Base-by-base conservation (phyloP, 2,329 filamentous ascomycete genomes). In the Pyricularia sp. region DNA sequence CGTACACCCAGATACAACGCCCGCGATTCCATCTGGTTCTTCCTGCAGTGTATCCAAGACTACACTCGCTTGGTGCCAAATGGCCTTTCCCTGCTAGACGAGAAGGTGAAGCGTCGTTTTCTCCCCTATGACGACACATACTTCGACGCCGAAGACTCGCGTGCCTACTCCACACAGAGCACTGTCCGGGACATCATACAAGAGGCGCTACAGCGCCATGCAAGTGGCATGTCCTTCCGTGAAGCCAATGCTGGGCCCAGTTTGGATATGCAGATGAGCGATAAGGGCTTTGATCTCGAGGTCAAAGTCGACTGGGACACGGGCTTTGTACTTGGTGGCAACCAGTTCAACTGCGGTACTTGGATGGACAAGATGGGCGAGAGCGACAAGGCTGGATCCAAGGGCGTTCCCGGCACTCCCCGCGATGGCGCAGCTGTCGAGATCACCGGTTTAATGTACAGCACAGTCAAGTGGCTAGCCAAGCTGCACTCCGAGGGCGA, bases 301-400 rank as follows among this genome's bases (percentile, higher is more conserved):
- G 90, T 98, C 73, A 87, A 91, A 70, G 92, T 97, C 12, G 94
- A 99, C 77, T 98, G 94, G 94, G 82, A 86, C 36, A 95, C 89
- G 5, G 96, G 95, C 26, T 86, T 99, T 71, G 90, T 99, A 69
- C 97, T 96, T 75, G 95, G 96, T 69, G 95, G 96, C 42, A 98
- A 92, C 75, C 94, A 97, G 76, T 85, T 82, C 80, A 99, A 99
- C 79, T 99, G 96, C 74, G 95, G 95, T 68, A 99, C 95, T 1
- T 99, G 95, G 95, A 97, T 97, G 93, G 95, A 99, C 84, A 99
- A 99, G 85, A 99, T 99, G 95, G 95, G 95, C n/a, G 95, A 99
- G 79, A 97, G 93, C 71, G 88, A 92, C 72, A 92, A 90, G 71
- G 95, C 96, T 20, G 90, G 91, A 70, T 97, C 90, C 75, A 98